Conservation (phyloP, 345 rosid species). For the Toxicodendron radicans region DNA sequence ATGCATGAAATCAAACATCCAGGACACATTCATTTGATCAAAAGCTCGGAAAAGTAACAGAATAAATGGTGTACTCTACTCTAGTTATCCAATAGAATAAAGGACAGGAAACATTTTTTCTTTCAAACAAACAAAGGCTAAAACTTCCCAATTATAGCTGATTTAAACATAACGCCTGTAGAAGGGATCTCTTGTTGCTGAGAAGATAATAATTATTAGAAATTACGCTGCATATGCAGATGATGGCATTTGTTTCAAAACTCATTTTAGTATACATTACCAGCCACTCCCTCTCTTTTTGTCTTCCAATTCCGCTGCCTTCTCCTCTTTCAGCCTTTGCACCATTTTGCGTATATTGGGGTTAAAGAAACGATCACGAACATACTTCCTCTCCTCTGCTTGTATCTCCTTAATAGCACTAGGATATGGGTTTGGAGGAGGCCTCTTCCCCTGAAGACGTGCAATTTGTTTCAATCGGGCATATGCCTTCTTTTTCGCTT, state of each 20-base stretch:
- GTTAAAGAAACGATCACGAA: conserved; percentile 47
- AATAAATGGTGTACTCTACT: not conserved
- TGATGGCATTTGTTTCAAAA: not conserved
- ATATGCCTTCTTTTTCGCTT: conserved; percentile 71
- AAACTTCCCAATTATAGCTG: not conserved
- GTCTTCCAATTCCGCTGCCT: conserved; percentile 33
- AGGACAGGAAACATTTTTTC: not conserved
- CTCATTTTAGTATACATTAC: conserved; percentile 4
- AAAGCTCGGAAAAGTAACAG: not conserved
- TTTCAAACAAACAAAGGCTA: not conserved
- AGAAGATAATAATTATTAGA: conserved; percentile 6
- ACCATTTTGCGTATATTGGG: conserved; percentile 48
- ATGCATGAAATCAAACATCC: not conserved
- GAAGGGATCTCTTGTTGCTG: not conserved
- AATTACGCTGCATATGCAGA: not conserved
- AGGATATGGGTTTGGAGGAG: conserved; percentile 80
- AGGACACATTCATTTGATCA: not conserved
- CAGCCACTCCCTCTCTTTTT: conserved; percentile 32
- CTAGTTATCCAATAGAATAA: not conserved
- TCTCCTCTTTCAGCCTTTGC: conserved; percentile 65
- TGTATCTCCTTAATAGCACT: conserved; percentile 66
- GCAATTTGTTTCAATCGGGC: conserved; percentile 63
- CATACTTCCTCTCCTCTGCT: conserved; percentile 50
- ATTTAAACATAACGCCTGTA: not conserved
- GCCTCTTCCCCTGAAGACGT: conserved; percentile 57